Evolutionary conservation across 371 early-diverging fungal genomes (phyloP).

Genomic region (Blastocladiella emersonii): DNA sequence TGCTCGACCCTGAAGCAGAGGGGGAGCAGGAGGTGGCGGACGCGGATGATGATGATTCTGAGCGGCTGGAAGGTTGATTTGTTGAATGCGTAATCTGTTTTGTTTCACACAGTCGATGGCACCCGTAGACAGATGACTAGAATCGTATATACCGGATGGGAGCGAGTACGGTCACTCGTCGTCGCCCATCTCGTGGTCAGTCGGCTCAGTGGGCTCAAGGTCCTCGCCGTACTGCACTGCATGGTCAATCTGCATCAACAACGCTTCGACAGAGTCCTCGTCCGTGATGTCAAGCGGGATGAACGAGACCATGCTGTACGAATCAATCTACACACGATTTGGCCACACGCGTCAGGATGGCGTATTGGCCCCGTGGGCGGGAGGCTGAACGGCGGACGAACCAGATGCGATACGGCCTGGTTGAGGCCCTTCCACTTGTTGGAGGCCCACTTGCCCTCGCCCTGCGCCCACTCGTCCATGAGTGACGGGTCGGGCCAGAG

Average conservation of each 20-base stretch:
- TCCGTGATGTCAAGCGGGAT: constrained; percentile 86
- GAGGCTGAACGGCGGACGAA: constrained; percentile 14
- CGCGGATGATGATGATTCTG: no score
- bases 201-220: constrained; percentile 67
- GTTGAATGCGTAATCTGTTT: no score
- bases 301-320: constrained; percentile 91
- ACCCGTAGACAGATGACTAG: no score
- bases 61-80: no score
- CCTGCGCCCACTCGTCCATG: constrained; percentile 55
- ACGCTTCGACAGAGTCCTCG: constrained; percentile 78
- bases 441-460: constrained; percentile 27
- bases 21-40: no score
- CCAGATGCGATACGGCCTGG: constrained; percentile 73
- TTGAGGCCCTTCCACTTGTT: constrained; percentile 67
- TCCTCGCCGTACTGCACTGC: constrained; percentile 96
- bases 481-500: constrained; percentile 17
- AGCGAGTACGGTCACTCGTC: no score
- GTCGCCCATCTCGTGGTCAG: background rate
- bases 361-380: background rate
- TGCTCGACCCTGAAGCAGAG: no score
- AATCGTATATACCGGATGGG: no score
- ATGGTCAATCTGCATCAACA: constrained; percentile 81
- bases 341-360: constrained; percentile 6
- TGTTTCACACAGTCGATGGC: no score
- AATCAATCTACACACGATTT: constrained; percentile 75